These are phyloP conservation scores for cucumber (Cucumis sativus) DNA, from an alignment of 306 rosid genomes.

Conservation along the genomic window Cucumber_9930_V3 NC_026661.2:17504001-17504500, in stretches of 20 bases:
- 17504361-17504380: neutral
- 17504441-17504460: neutral
- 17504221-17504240: neutral
- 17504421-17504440: neutral
- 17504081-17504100: neutral
- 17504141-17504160: neutral
- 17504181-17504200: neutral
- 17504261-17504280: neutral
- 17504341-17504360: neutral
- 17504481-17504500: neutral
- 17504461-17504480: neutral
- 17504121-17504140: neutral
- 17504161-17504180: neutral
- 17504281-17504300: neutral
- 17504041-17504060: neutral
- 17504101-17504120: neutral
- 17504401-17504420: neutral
- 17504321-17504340: neutral
- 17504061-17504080: neutral
- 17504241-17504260: constrained; percentile 5
- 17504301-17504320: neutral
- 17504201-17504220: neutral
- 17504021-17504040: neutral
- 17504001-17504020: constrained; percentile 32
- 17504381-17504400: neutral